Base-by-base conservation (phyloP, 345 rosid species). In the Geranium brycei region DNA sequence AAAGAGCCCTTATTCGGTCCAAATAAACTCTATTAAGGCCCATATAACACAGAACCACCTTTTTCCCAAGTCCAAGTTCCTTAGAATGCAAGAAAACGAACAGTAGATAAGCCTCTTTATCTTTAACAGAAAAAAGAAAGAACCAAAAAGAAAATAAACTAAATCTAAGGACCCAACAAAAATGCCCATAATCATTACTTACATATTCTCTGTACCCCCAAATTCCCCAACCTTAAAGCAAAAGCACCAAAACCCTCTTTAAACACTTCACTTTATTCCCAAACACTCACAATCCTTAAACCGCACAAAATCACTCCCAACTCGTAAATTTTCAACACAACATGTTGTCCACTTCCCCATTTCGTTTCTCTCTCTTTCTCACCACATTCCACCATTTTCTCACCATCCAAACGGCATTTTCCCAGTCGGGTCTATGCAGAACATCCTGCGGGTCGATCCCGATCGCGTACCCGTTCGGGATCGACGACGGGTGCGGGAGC, bases 401-500 rank as follows among this genome's bases (percentile, higher is more conserved):
- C 11, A 3, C 64, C 61, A 66, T 19, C 64, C 64, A 66, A 30
- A 75, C 75, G 32, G 12, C 71, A 64, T 78, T 47, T 8, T 8
- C 84, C 6, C 82, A 78, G 64, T 76, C 82, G 53, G 69, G 62
- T 66, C 81, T 65, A 15, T 91, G 98, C 31, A 75, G 96, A 71
- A 70, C 80, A 51, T 71, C 85, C n/a, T 91, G 96, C 28, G 98
- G 95, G 7, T 64, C 69, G 51, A 82, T 91, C 64, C 88, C 85
- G 0, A 86, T 91, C 66, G 76, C 64, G 61, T 88, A 88, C 60
- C 98, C 98, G 5, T 85, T 92, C 11, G 81, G 87, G 32, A 78
- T 89, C 57, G 95, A 87, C 19, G 96, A 90, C 8, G 97, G 97
- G 17, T 93, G 99, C 51, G 97, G 97, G 38, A 87, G 89, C 66